Conservation (phyloP, 2,329 filamentous ascomycete species). For the Aspergillus uvarum region DNA sequence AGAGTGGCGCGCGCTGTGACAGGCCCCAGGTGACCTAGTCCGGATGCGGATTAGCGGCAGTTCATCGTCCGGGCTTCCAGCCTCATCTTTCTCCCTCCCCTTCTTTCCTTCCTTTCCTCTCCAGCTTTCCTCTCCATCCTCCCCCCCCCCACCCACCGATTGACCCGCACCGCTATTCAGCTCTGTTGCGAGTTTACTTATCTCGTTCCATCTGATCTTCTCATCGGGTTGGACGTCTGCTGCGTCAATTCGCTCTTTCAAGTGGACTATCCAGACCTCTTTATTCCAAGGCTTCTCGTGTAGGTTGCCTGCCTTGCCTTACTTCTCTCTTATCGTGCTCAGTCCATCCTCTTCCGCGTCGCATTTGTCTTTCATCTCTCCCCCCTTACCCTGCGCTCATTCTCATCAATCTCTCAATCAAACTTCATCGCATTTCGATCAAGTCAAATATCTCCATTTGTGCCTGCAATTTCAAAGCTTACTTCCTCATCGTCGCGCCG, state of each 20-base stretch:
- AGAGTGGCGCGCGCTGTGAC: not conserved
- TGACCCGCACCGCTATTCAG: conserved; percentile 2
- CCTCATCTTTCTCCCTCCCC: conserved; percentile 5
- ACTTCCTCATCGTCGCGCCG: conserved; percentile 22
- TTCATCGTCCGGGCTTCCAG: conserved; percentile 11
- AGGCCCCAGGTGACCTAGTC: conserved; percentile 1
- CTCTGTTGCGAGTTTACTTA: conserved; percentile 11
- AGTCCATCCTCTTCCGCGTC: conserved; percentile 5
- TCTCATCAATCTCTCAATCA: conserved; percentile 21
- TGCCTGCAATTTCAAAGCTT: conserved; percentile 16
- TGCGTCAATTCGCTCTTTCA: conserved; percentile 14
- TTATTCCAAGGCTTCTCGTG: conserved; percentile 41
- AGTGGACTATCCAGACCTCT: conserved; percentile 19
- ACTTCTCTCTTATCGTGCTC: conserved; percentile 21
- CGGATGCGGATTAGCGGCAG: conserved; percentile 6
- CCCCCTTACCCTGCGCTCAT: conserved; percentile 16
- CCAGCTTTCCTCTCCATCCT: conserved; percentile 6
- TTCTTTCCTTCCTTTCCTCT: conserved; percentile 1
- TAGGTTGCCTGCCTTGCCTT: conserved; percentile 42
- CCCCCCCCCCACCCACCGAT: conserved; percentile 2
- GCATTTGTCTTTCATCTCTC: conserved; percentile 21
- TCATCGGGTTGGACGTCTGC: conserved; percentile 18
- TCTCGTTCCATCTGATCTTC: conserved; percentile 14
- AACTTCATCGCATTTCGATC: conserved; percentile 14
- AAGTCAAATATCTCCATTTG: conserved; percentile 10